phyloP scores from a whole-genome alignment of 805 yeast genomes.

The Saccharomycopsis microspora region DNA sequence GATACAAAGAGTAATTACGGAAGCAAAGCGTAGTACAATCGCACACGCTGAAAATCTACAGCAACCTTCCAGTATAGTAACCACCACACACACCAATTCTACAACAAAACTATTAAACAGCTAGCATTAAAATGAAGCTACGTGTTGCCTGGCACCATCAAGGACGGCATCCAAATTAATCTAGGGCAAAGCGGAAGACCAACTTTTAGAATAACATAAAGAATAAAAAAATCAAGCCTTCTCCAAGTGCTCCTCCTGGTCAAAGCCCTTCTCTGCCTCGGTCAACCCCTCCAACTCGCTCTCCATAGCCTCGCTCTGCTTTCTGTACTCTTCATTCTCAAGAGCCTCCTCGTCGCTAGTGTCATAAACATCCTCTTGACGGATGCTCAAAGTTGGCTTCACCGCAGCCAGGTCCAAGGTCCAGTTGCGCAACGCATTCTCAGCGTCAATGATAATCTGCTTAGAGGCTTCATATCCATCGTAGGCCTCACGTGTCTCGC shows the following conservation, averaged over 20 bases:
- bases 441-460: slow-evolving; percentile 80
- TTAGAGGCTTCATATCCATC: slow-evolving; percentile 85
- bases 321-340: slow-evolving; percentile 34
- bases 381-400: slow-evolving; percentile 65
- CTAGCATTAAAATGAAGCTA: not conserved
- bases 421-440: slow-evolving; percentile 75
- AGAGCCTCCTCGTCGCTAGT: slow-evolving; percentile 34
- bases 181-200: not conserved
- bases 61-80: too few relatives aligned
- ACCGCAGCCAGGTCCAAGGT: slow-evolving; percentile 75
- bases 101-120: not conserved
- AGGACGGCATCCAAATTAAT: not conserved
- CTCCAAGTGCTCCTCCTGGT: slow-evolving; percentile 9
- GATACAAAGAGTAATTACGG: too few relatives aligned
- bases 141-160: not conserved
- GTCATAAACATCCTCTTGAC: slow-evolving; percentile 40
- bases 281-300: slow-evolving; percentile 22
- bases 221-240: not conserved
- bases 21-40: too few relatives aligned
- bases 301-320: slow-evolving; percentile 42
- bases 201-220: not conserved
- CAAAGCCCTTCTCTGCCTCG: slow-evolving; percentile 14
- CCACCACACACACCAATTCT: not conserved
- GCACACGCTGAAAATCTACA: too few relatives aligned
- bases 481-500: slow-evolving; percentile 84